These are phyloP conservation scores for Penstemon eatonii DNA, from an alignment of 257 asterid species.

Conservation along the genomic window DNA sequence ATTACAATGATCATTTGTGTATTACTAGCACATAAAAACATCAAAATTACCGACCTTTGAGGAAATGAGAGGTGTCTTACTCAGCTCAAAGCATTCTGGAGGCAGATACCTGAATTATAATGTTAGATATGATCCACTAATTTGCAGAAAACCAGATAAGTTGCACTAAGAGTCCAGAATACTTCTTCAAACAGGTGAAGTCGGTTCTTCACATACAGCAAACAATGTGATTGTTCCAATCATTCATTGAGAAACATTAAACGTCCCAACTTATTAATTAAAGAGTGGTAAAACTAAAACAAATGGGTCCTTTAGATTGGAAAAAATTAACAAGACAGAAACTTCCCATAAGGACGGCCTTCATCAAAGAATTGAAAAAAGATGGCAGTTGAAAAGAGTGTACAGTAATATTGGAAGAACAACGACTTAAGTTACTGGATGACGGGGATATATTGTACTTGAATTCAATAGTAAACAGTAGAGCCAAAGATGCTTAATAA, in stretches of 20 bases:
- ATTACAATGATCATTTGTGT: too few relatives aligned
- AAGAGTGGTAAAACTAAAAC: neutral
- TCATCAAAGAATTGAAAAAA: neutral
- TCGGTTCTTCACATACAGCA: neutral
- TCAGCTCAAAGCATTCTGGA: conserved; percentile 98
- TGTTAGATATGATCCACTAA: conserved; percentile 17
- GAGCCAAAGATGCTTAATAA: conserved; percentile 8
- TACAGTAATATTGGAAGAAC: neutral
- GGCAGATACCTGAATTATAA: conserved; percentile 82
- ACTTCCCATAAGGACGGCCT: neutral
- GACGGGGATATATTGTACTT: neutral
- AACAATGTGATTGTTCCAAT: conserved; percentile 4
- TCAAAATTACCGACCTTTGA: conserved; percentile 66
- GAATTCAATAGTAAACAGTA: neutral
- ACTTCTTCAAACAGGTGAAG: neutral
- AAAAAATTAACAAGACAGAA: neutral
- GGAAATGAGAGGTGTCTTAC: conserved; percentile 91
- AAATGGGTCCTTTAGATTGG: neutral
- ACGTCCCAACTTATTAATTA: neutral
- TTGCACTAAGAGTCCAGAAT: conserved; percentile 2
- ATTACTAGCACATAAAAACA: neutral
- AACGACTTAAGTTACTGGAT: neutral
- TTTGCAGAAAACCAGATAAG: conserved; percentile 3
- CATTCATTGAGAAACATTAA: neutral
- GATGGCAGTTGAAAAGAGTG: neutral